Conservation (phyloP, 2,329 filamentous ascomycete species). For the Zelopaecilomyces penicillatus region DNA sequence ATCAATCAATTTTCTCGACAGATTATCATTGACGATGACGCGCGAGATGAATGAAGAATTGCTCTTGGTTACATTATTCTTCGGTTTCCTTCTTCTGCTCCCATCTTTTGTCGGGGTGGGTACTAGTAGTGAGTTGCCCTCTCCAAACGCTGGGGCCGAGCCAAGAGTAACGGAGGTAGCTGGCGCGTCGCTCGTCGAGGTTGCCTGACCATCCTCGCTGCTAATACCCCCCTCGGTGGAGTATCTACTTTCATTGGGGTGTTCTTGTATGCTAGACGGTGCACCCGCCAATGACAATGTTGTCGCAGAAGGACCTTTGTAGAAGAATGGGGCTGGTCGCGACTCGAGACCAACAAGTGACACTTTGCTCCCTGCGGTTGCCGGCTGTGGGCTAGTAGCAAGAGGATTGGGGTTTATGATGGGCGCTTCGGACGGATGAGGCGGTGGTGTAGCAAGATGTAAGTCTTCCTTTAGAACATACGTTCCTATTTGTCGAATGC, state of each 20-base stretch:
- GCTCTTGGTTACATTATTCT: conserved; percentile 97
- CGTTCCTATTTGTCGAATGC: conserved; percentile 50
- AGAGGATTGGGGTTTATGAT: conserved; percentile 84
- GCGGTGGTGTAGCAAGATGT: conserved; percentile 85
- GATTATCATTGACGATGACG: conserved; percentile 79
- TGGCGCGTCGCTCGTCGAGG: conserved; percentile 43
- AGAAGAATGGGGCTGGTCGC: conserved; percentile 47
- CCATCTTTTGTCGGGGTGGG: conserved; percentile 58
- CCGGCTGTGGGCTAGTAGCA: conserved; percentile 75
- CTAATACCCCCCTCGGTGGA: conserved; percentile 53
- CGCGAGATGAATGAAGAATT: conserved; percentile 98
- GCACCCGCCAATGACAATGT: conserved; percentile 37
- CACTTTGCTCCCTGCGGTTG: conserved; percentile 74
- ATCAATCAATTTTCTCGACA: conserved; percentile 72
- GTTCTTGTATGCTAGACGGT: conserved; percentile 50
- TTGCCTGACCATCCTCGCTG: conserved; percentile 47
- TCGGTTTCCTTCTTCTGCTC: conserved; percentile 82
- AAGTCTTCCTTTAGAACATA: conserved; percentile 88
- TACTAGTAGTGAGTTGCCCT: conserved; percentile 69
- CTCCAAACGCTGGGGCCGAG: conserved; percentile 66
- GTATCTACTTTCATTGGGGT: conserved; percentile 49
- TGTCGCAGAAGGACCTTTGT: conserved; percentile 44
- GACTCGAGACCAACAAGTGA: conserved; percentile 67
- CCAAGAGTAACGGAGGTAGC: conserved; percentile 31
- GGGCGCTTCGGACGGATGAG: conserved; percentile 88